These are phyloP conservation scores for Atkinsonella hypoxylon DNA, from an alignment of 2,329 filamentous ascomycete genomes.

Conservation along the genomic window DNA sequence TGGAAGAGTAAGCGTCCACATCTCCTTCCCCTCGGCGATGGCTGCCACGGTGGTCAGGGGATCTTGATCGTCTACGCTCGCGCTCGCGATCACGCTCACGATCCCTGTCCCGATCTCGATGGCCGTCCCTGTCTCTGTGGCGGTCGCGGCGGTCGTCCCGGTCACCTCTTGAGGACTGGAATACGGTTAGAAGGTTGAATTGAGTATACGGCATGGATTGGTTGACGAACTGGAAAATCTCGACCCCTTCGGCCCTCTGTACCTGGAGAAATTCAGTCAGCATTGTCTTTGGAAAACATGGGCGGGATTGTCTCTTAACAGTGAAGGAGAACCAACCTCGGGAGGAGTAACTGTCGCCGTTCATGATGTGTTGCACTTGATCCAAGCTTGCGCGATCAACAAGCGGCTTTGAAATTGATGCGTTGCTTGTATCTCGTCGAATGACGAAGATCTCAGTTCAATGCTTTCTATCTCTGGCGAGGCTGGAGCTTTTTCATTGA, in stretches of 20 bases:
- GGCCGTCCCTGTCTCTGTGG: constrained; percentile 45
- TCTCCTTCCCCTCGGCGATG: constrained; percentile 61
- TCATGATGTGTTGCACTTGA: constrained; percentile 43
- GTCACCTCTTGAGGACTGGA: constrained; percentile 18
- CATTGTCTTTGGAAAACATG: neutral
- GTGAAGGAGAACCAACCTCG: constrained; percentile 32
- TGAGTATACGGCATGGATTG: neutral
- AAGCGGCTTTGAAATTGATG: constrained; percentile 5
- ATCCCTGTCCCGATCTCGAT: constrained; percentile 24
- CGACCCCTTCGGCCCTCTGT: constrained; percentile 40
- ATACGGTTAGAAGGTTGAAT: constrained; percentile 16
- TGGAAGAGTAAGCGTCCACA: constrained; percentile 86
- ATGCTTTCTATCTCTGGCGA: constrained; percentile 16
- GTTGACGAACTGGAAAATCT: constrained; percentile 39
- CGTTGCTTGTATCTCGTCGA: constrained; percentile 1
- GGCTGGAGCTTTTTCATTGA: constrained; percentile 33
- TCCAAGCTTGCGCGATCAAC: constrained; percentile 7
- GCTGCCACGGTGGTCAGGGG: constrained; percentile 55
- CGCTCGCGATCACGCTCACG: constrained; percentile 30
- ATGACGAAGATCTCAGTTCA: constrained; percentile 10
- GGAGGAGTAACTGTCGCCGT: constrained; percentile 72
- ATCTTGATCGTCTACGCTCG: constrained; percentile 71
- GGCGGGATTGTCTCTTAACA: neutral
- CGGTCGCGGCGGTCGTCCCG: constrained; percentile 19
- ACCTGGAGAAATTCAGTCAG: constrained; percentile 12